Evolutionary conservation across 2,329 filamentous ascomycete genomes (phyloP), one percentile per base, ranked within the genome.

Genomic region (Aspergillus sp.): DNA sequence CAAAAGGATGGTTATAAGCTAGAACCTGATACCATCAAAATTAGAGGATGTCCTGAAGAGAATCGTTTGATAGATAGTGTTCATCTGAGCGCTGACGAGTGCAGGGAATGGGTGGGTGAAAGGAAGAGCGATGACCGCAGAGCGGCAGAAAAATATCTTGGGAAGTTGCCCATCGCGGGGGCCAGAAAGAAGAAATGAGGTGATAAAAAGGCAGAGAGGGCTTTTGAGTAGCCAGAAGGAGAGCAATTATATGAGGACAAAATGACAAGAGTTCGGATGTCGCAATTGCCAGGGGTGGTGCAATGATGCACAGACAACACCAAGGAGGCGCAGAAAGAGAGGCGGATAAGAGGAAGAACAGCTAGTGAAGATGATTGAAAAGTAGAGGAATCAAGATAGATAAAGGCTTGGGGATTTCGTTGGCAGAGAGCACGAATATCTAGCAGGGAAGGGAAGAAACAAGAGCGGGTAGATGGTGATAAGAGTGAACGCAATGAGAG

Each of bases 1-100:
- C 17, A 61, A 37, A 15, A 7, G 7, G 34, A 37, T 51, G 55
- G 57, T 59, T 46, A 53, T 62, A 62, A 72, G 73, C 73, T 77
- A 75, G 68, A 65, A 68, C 61, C 66, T 65, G 64, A 66, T 63
- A 75, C 69, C 57, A 68, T 73, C 68, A 74, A 69, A 64, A 70
- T 75, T 70, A 72, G 72, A 72, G 59, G 64, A 64, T 60, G 63
- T 63, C 57, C 64, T 58, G 64, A 61, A 59, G 56, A 60, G 57
- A 59, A 64, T 63, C 59, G 52, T 48, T 59, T 55, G 51, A 62
- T 54, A 58, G 58, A 51, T 63, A 46, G 59, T 59, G 50, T 62
- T 56, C 61, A 61, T 55, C 64, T 58, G 58, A 58, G 57, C 60
- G 60, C 58, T 69, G 62, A 68, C 60, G 60, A 58, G 64, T 51